Conservation (phyloP, 1,139 yeast species). For the Protomyces pachydermus region DNA sequence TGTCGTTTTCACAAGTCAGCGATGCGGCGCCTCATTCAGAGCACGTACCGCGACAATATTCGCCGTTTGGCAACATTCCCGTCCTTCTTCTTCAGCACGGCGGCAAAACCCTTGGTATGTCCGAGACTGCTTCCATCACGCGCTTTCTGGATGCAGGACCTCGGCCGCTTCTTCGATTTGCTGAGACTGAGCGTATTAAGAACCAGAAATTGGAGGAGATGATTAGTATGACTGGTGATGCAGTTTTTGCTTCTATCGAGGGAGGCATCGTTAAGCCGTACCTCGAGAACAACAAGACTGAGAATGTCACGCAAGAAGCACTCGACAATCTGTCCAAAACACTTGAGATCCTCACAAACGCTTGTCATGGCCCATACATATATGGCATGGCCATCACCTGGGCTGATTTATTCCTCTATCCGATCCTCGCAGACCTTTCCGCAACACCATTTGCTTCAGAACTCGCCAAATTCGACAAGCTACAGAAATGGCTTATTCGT, state of each 20-base stretch:
- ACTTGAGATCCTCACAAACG: background rate
- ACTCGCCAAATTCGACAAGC: background rate
- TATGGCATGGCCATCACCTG: conserved; percentile 19
- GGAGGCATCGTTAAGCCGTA: conserved; percentile 13
- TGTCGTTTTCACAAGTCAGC: conserved; percentile 11
- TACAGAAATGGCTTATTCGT: conserved; percentile 6
- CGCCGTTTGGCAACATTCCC: conserved; percentile 22
- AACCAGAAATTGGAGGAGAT: conserved; percentile 17
- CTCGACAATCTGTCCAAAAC: background rate
- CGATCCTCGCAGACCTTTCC: conserved; percentile 16
- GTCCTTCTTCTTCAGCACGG: conserved; percentile 17
- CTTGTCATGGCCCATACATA: conserved; percentile 15
- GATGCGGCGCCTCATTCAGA: conserved; percentile 10
- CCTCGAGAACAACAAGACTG: conserved; percentile 1
- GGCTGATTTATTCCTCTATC: conserved; percentile 19
- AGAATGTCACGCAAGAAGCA: background rate
- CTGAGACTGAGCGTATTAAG: conserved; percentile 9
- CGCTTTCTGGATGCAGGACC: conserved; percentile 18
- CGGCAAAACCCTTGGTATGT: conserved; percentile 14
- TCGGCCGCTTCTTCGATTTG: conserved; percentile 8
- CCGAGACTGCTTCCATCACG: conserved; percentile 11
- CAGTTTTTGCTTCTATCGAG: conserved; percentile 14
- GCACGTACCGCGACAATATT: conserved; percentile 3
- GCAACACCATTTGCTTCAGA: conserved; percentile 18
- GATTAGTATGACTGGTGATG: conserved; percentile 6